Evolutionary conservation across 768 basidiomycete species (phyloP).

Genomic region (Leucogyrophana mollusca): DNA sequence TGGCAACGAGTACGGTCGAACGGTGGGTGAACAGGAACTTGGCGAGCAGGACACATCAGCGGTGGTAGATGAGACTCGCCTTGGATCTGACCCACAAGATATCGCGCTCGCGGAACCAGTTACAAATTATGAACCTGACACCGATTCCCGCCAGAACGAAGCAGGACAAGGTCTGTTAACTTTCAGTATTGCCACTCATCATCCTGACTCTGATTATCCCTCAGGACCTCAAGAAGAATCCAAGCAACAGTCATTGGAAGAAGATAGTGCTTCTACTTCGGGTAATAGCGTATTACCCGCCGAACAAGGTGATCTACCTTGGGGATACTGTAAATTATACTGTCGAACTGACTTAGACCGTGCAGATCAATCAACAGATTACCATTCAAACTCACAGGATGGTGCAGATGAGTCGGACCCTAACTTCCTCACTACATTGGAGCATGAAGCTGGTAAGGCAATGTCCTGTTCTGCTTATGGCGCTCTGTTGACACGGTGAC

Average conservation of each 20-base stretch:
- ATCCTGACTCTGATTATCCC: too few relatives aligned
- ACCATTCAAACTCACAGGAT: background rate
- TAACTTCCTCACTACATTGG: slow-evolving; percentile 22
- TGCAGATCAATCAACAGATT: too few relatives aligned
- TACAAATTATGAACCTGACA: too few relatives aligned
- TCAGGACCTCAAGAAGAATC: too few relatives aligned
- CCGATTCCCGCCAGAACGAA: too few relatives aligned
- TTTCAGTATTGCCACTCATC: too few relatives aligned
- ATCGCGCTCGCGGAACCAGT: background rate
- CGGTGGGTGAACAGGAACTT: slow-evolving; percentile 17
- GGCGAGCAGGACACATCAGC: slow-evolving; percentile 16
- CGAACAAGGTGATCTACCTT: too few relatives aligned
- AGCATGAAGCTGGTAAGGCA: slow-evolving; percentile 29
- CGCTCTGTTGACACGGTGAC: slow-evolving; percentile 8
- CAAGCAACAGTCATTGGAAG: too few relatives aligned
- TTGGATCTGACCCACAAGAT: slow-evolving; percentile 9
- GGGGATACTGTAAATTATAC: too few relatives aligned
- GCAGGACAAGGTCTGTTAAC: background rate
- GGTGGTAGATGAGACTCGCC: slow-evolving; percentile 15
- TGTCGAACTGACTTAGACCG: too few relatives aligned
- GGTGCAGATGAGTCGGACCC: slow-evolving; percentile 27
- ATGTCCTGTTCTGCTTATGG: background rate
- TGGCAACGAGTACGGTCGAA: slow-evolving; percentile 15
- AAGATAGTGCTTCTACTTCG: too few relatives aligned
- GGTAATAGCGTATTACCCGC: too few relatives aligned